phyloP scores from a whole-genome alignment of 2,329 filamentous ascomycete genomes.

The Torrubiella hemipterigena region DNA sequence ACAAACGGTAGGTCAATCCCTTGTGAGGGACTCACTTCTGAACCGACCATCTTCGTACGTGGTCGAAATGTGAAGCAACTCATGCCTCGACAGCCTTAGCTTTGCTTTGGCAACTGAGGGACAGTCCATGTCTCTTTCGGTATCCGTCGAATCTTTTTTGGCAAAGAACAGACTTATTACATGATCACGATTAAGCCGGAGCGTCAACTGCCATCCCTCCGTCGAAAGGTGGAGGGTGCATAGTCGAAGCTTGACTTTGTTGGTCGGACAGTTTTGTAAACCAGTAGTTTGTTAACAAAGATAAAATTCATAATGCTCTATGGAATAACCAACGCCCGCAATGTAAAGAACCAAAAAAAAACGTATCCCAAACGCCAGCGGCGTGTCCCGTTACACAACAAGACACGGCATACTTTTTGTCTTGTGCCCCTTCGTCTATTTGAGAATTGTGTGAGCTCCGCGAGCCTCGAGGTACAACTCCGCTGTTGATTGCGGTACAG shows the following conservation, averaged over 20 bases:
- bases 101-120: conserved; percentile 50
- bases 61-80: too few species aligned
- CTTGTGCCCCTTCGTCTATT: conserved; percentile 39
- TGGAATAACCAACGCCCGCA: too few species aligned
- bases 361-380: conserved; percentile 2
- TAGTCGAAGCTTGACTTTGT: conserved; percentile 96
- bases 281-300: too few species aligned
- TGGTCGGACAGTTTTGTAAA: conserved; percentile 69
- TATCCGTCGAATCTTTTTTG: conserved; percentile 51
- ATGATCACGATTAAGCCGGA: conserved; percentile 98
- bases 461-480: conserved; percentile 85
- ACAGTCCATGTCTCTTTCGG: conserved; percentile 64
- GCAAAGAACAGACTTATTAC: conserved; percentile 60
- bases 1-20: too few species aligned
- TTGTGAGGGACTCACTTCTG: conserved; percentile 1
- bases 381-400: neutral
- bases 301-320: too few species aligned
- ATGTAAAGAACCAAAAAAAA: too few species aligned
- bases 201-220: conserved; percentile 73
- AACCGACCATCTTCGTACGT: too few species aligned
- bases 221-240: conserved; percentile 69
- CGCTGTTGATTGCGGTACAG: conserved; percentile 66
- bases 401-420: too few species aligned
- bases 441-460: conserved; percentile 85
- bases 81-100: conserved; percentile 44